Base-by-base conservation (phyloP, 169 alveolate species). In the Plasmodium inui region DNA sequence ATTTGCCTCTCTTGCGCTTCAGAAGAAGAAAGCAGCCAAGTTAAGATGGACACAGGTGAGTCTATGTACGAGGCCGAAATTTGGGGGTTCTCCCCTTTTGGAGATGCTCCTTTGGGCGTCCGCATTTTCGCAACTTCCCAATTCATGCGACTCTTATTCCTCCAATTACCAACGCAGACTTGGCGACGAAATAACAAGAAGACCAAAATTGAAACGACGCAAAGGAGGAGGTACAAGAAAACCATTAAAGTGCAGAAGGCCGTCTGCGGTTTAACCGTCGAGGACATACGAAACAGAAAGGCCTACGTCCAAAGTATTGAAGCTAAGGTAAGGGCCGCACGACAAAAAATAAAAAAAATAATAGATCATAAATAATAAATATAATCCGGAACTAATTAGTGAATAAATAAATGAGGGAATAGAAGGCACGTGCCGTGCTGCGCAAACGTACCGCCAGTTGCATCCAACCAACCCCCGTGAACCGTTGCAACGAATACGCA, bases 141-240 rank as follows among this genome's bases (percentile, higher is more conserved):
- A 78, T 8, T 39, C 32, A 46, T 22, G 6, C 46, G n/a, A 1
- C 22, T 14, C 22, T 3, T 50, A 50, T 50, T 8, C 61, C 41
- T 76, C n/a, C 82, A 9, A 26, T 83, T 10, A 6, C 22, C 12
- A 39, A 34, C 79, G 72, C 91, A 98, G 98, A 98, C 98, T 19
- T 98, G 99, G 99, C 93, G 99, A 57, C 98, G 99, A 96, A 97
- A 97, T 95, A 98, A 98, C 97, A 99, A 98, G 98, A 99, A 99
- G 96, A 97, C 98, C 83, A 96, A 96, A 94, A 84, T 96, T 22
- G 96, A 92, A 94, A 79, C 91, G 19, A 88, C 95, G 72, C 95
- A 95, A 94, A 91, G 95, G 93, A 95, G 97, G 41, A 95, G 98
- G 88, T 95, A 98, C 86, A 97, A 95, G 95, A 97, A 96, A 96